Conservation (phyloP, 345 rosid genomes). For the Rhodomyrtus tomentosa region DNA sequence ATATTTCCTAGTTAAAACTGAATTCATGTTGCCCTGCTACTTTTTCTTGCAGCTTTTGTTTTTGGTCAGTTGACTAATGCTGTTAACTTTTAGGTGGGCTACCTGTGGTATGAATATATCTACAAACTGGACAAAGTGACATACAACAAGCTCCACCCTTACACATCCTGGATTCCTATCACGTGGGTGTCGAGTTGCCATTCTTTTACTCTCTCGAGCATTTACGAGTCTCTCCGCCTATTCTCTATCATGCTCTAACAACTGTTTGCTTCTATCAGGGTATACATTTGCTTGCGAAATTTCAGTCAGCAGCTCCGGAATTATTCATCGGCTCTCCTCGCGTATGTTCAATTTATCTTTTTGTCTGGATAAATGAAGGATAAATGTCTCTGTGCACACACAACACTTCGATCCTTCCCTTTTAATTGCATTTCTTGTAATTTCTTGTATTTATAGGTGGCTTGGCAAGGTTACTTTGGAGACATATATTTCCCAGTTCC, state of each 20-base stretch:
- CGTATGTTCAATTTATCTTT: slow-evolving; percentile 30
- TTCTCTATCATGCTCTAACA: background rate
- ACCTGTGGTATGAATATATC: slow-evolving; percentile 82
- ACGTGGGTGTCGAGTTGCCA: slow-evolving; percentile 39
- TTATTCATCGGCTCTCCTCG: slow-evolving; percentile 69
- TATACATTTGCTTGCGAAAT: slow-evolving; percentile 86
- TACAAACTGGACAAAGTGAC: slow-evolving; percentile 87
- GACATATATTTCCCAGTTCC: slow-evolving; percentile 93
- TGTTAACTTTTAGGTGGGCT: slow-evolving; percentile 57
- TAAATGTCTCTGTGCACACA: background rate
- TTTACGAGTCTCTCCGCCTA: background rate
- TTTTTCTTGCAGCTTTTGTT: background rate
- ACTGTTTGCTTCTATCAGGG: slow-evolving; percentile 27
- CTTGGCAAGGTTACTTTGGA: slow-evolving; percentile 92
- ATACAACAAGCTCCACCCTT: slow-evolving; percentile 93
- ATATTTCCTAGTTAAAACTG: background rate
- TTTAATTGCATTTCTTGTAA: slow-evolving; percentile 1
- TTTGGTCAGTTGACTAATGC: background rate
- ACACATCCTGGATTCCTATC: slow-evolving; percentile 99
- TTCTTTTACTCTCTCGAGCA: background rate
- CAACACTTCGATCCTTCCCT: background rate
- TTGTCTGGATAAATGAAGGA: background rate
- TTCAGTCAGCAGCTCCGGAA: slow-evolving; percentile 73
- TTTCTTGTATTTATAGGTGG: slow-evolving; percentile 45
- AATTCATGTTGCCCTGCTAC: background rate